Conservation (phyloP, 345 rosid genomes). For the Eucalyptus microcorys region DNA sequence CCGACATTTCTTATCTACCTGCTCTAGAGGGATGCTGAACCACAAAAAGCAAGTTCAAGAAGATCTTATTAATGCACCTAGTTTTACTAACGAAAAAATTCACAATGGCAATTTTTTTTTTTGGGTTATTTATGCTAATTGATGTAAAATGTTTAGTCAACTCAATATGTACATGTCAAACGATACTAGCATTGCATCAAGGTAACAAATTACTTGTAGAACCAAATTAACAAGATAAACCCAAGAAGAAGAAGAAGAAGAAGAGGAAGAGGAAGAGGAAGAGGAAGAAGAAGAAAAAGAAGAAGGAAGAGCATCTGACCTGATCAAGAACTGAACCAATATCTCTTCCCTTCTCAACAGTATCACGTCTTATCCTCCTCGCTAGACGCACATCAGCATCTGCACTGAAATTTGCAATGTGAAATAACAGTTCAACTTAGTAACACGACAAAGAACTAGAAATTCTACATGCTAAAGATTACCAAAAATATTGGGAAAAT, state of each 20-base stretch:
- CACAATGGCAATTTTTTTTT: not conserved
- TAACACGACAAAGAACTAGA: constrained; percentile 3
- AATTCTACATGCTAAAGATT: not conserved
- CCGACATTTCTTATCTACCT: not conserved
- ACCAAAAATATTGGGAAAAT: not conserved
- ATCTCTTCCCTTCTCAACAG: constrained; percentile 87
- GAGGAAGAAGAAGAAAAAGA: not conserved
- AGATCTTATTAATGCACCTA: not conserved
- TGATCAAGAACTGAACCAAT: constrained; percentile 88
- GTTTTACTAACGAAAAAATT: not conserved
- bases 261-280: not conserved
- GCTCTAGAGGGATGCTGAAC: not conserved
- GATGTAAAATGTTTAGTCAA: not conserved
- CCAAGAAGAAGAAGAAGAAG: not conserved
- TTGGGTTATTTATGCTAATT: not conserved
- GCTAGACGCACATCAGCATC: constrained; percentile 99
- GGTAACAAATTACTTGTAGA: not conserved
- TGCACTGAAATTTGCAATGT: constrained; percentile 52
- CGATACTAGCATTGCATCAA: not conserved
- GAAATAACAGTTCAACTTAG: constrained; percentile 14
- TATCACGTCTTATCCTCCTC: constrained; percentile 94
- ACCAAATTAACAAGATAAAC: not conserved
- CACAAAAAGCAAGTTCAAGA: not conserved
- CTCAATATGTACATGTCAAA: not conserved
- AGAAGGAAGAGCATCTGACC: constrained; percentile 21